These are phyloP conservation scores for Geum urbanum DNA, from an alignment of 306 rosid species.

Conservation along the genomic window DNA sequence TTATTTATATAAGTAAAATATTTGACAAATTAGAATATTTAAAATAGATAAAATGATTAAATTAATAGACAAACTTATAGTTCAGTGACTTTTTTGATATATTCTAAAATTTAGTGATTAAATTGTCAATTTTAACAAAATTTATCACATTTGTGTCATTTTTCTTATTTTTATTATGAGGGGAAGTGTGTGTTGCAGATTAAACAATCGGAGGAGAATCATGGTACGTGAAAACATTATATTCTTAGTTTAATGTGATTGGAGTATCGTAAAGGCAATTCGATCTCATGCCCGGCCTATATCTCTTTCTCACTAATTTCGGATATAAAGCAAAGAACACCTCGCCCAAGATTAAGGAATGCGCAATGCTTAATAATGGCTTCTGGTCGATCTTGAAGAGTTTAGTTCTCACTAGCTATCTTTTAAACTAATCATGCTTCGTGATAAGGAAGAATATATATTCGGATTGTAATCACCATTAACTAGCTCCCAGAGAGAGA, in stretches of 20 bases:
- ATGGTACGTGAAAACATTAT: slow-evolving; percentile 35
- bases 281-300: slow-evolving; percentile 15
- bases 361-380: slow-evolving; percentile 24
- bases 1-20: too few relatives aligned
- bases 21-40: too few relatives aligned
- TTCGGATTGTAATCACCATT: slow-evolving; percentile 26
- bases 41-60: too few relatives aligned
- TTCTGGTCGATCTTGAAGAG: slow-evolving; percentile 27
- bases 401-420: slow-evolving; percentile 3
- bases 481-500: too few relatives aligned
- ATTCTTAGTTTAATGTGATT: slow-evolving; percentile 45
- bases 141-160: too few relatives aligned
- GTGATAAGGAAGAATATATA: slow-evolving; percentile 32
- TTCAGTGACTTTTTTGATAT: too few relatives aligned
- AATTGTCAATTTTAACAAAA: too few relatives aligned
- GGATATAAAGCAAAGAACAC: slow-evolving; percentile 17
- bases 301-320: slow-evolving; percentile 3
- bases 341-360: slow-evolving; percentile 17
- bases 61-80: too few relatives aligned
- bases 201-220: slow-evolving; percentile 18
- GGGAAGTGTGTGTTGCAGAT: slow-evolving; percentile 10
- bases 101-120: too few relatives aligned
- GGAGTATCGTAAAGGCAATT: slow-evolving; percentile 47
- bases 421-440: slow-evolving; percentile 23
- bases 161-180: too few relatives aligned